A percentile compares a stretch with the other conserved stretches of the same genome.
These are phyloP conservation scores for Aspergillus hortae DNA, from an alignment of 2,329 filamentous ascomycete species.

Conservation along the genomic window DNA sequence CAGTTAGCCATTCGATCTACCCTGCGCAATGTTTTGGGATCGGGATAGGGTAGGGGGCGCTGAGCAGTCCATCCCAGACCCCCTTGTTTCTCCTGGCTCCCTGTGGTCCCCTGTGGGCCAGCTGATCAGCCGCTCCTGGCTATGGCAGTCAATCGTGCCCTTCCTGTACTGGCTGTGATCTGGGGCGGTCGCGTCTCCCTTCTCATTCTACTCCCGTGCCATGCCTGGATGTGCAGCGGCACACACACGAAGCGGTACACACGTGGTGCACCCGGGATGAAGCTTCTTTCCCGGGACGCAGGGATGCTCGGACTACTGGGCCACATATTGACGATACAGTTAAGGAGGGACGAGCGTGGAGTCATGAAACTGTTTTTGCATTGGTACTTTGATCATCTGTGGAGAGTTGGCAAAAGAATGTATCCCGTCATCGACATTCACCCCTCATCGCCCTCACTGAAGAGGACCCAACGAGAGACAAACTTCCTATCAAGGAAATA, in stretches of 20 bases:
- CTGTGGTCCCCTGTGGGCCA: neutral
- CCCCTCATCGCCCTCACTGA: constrained; percentile 66
- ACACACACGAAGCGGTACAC: too few relatives aligned
- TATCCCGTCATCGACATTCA: constrained; percentile 70
- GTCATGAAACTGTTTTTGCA: constrained; percentile 5
- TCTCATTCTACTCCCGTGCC: too few relatives aligned
- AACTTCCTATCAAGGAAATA: constrained; percentile 65
- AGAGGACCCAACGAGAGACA: constrained; percentile 66
- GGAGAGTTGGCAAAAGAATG: constrained; percentile 19
- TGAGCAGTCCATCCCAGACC: neutral
- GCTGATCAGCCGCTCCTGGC: neutral
- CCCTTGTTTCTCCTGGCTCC: neutral
- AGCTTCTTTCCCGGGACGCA: too few relatives aligned
- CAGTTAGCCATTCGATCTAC: neutral
- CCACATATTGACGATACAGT: neutral
- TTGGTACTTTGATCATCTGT: neutral
- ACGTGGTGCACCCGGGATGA: too few relatives aligned
- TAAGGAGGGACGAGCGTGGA: neutral
- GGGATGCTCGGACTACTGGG: too few relatives aligned
- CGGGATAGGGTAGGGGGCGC: neutral
- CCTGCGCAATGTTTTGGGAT: neutral
- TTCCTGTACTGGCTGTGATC: too few relatives aligned
- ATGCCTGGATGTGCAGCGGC: too few relatives aligned
- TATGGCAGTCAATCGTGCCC: too few relatives aligned
- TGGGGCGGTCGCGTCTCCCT: too few relatives aligned